These are phyloP conservation scores for Populus tremula DNA, from an alignment of 345 rosid genomes.

Conservation along the genomic window DNA sequence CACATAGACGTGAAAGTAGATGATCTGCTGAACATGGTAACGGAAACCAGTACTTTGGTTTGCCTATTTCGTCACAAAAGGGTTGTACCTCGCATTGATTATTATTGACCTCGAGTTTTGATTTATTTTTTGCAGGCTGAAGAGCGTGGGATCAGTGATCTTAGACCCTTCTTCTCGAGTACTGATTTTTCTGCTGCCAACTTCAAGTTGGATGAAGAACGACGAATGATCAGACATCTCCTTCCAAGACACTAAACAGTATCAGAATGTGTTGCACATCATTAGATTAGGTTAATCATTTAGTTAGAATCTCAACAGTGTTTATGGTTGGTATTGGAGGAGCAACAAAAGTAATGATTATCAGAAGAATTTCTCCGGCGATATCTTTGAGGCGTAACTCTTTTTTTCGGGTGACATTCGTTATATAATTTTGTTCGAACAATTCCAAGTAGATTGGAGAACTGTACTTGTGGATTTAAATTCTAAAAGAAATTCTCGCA, in stretches of 20 bases:
- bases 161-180: constrained; percentile 75
- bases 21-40: constrained; percentile 76
- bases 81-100: neutral
- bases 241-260: constrained; percentile 24
- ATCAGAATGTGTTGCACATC: neutral
- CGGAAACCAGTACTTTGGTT: neutral
- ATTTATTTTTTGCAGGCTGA: constrained; percentile 55
- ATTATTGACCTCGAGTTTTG: constrained; percentile 3
- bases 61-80: neutral
- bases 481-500: too few relatives aligned
- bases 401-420: too few relatives aligned
- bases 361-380: too few relatives aligned
- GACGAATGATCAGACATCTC: constrained; percentile 54
- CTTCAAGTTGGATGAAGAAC: constrained; percentile 58
- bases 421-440: too few relatives aligned
- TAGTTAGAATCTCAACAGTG: too few relatives aligned
- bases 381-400: too few relatives aligned
- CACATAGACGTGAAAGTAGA: constrained; percentile 66
- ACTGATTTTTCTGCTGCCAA: constrained; percentile 59
- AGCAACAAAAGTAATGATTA: too few relatives aligned
- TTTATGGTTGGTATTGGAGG: too few relatives aligned
- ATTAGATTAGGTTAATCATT: too few relatives aligned
- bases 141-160: constrained; percentile 74
- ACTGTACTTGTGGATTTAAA: too few relatives aligned
- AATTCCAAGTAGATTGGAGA: too few relatives aligned